phyloP scores from a whole-genome alignment of 2,329 filamentous ascomycete species.

The Paecilomyces sp. region DNA sequence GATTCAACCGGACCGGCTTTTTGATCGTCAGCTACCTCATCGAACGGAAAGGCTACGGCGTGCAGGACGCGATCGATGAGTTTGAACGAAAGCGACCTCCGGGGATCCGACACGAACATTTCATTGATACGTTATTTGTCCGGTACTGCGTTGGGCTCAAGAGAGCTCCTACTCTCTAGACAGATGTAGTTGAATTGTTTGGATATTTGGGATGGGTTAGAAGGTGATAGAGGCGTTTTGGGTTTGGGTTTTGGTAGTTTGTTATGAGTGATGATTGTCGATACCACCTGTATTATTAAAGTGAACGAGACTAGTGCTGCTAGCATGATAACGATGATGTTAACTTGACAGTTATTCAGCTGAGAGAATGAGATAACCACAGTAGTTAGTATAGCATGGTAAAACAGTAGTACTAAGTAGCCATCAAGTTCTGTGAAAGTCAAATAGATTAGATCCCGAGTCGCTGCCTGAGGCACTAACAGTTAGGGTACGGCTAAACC shows the following conservation, averaged over 20 bases:
- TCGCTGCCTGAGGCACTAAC: constrained; percentile 11
- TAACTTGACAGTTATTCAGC: not conserved
- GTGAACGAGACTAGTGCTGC: not conserved
- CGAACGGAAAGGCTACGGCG: constrained; percentile 63
- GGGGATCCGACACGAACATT: constrained; percentile 84
- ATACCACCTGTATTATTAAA: constrained; percentile 2
- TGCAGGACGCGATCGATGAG: constrained; percentile 70
- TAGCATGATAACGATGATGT: not conserved
- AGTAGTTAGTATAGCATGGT: no score
- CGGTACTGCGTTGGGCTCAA: constrained; percentile 57
- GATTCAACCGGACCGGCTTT: constrained; percentile 90
- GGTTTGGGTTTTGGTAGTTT: not conserved
- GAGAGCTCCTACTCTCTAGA: constrained; percentile 31
- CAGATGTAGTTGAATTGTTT: not conserved
- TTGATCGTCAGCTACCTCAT: constrained; percentile 88
- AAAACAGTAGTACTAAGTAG: no score
- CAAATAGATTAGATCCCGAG: not conserved
- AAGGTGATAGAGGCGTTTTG: constrained; percentile 9
- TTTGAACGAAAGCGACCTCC: constrained; percentile 68
- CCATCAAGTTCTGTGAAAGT: no score
- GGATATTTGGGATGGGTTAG: not conserved
- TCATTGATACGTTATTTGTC: constrained; percentile 75
- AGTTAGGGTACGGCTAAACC: constrained; percentile 35
- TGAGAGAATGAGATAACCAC: no score
- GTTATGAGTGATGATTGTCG: constrained; percentile 1